phyloP scores from a whole-genome alignment of 2,329 filamentous ascomycete genomes.

The Thermoascus crustaceus region DNA sequence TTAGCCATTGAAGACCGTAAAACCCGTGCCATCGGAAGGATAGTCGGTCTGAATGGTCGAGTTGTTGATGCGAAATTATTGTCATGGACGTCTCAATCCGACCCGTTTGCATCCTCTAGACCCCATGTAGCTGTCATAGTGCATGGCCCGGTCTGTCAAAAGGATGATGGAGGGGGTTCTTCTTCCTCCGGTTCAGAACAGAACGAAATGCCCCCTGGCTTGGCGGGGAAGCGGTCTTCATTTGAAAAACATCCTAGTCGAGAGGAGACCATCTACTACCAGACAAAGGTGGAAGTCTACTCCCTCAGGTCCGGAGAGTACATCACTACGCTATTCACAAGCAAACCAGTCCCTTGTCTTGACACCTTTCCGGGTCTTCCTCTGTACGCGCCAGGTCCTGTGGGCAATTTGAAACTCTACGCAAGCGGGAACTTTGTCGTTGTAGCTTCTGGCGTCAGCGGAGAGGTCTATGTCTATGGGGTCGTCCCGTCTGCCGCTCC shows the following conservation, averaged over 20 bases:
- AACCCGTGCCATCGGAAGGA: constrained; percentile 58
- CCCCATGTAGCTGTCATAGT: constrained; percentile 73
- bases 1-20: constrained; percentile 65
- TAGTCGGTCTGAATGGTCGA: constrained; percentile 70
- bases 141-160: constrained; percentile 63
- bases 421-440: constrained; percentile 64
- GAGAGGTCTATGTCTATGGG: constrained; percentile 76
- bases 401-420: constrained; percentile 65
- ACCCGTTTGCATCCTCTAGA: constrained; percentile 47
- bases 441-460: constrained; percentile 71
- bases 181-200: constrained; percentile 29
- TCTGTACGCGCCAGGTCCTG: constrained; percentile 60
- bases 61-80: constrained; percentile 78
- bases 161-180: constrained; percentile 26
- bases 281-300: constrained; percentile 83
- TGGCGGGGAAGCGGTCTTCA: constrained; percentile 14
- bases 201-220: constrained; percentile 25
- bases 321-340: constrained; percentile 65
- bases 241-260: constrained; percentile 16
- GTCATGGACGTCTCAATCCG: constrained; percentile 54
- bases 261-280: constrained; percentile 46
- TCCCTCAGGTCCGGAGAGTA: constrained; percentile 68
- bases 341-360: constrained; percentile 55
- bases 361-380: constrained; percentile 50
- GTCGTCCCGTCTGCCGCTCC: constrained; percentile 15